These are phyloP conservation scores for Phytophthora pinifolia DNA, from an alignment of 352 stramenopile genomes.

Conservation along the genomic window DNA sequence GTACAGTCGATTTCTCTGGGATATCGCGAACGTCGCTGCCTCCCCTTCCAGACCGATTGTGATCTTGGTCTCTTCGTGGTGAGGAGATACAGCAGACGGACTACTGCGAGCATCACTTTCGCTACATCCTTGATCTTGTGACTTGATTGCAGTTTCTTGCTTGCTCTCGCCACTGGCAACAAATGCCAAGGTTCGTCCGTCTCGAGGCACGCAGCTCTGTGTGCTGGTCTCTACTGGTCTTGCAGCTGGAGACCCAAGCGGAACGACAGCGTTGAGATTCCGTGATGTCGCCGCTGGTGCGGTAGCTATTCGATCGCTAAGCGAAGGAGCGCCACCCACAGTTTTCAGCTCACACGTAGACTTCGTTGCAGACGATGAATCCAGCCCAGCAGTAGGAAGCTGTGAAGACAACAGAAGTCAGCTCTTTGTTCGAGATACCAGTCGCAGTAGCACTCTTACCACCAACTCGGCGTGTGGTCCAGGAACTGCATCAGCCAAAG, in stretches of 20 bases:
- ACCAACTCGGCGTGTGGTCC: constrained; percentile 1
- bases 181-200: constrained; percentile 13
- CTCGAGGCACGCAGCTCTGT: neutral
- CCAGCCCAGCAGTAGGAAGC: constrained; percentile 11
- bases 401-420: constrained; percentile 1
- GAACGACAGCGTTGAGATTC: neutral
- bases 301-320: constrained; percentile 19
- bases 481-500: constrained; percentile 19
- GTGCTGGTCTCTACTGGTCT: neutral
- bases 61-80: constrained; percentile 57
- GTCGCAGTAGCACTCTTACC: constrained; percentile 1
- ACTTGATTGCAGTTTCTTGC: neutral
- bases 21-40: constrained; percentile 41
- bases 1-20: constrained; percentile 60
- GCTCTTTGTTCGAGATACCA: neutral
- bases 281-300: constrained; percentile 20
- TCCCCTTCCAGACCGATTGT: constrained; percentile 41
- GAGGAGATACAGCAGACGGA: constrained; percentile 21
- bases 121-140: no score
- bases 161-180: neutral
- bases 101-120: neutral
- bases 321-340: neutral
- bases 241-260: constrained; percentile 1
- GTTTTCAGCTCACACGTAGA: constrained; percentile 26
- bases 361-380: constrained; percentile 1